A percentile compares a stretch with the other conserved stretches of the same genome.
These are phyloP conservation scores for Salix arbutifolia DNA, from an alignment of 345 rosid genomes.

Conservation along the genomic window DNA sequence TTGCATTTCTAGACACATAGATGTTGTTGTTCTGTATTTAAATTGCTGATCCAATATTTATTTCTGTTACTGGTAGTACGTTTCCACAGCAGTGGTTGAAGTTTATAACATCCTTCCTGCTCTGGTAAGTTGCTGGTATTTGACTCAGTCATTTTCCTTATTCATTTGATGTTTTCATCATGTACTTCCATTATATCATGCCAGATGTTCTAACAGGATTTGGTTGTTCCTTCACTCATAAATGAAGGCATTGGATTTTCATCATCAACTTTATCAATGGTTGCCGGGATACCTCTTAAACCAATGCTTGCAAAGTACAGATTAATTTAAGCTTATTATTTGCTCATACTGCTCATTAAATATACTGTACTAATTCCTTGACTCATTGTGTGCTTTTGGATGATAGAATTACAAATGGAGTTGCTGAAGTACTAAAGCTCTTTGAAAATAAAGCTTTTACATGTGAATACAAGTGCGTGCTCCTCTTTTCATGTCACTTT, in stretches of 20 bases:
- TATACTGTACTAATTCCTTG: slow-evolving; percentile 12
- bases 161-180: neutral
- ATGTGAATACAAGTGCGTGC: slow-evolving; percentile 79
- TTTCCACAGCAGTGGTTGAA: slow-evolving; percentile 71
- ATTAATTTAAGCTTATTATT: neutral
- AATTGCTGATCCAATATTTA: slow-evolving; percentile 13
- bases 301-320: slow-evolving; percentile 92
- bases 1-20: neutral
- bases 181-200: neutral
- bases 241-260: slow-evolving; percentile 64
- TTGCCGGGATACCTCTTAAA: slow-evolving; percentile 79
- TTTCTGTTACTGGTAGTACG: slow-evolving; percentile 34
- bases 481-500: neutral
- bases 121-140: slow-evolving; percentile 48
- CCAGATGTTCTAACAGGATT: slow-evolving; percentile 44
- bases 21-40: neutral
- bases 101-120: slow-evolving; percentile 76
- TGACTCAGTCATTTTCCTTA: slow-evolving; percentile 1
- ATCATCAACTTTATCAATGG: slow-evolving; percentile 66
- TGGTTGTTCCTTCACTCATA: slow-evolving; percentile 67
- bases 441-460: slow-evolving; percentile 69
- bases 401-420: slow-evolving; percentile 70
- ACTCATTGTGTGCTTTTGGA: slow-evolving; percentile 11
- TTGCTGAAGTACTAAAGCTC: slow-evolving; percentile 50
- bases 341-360: neutral